Evolutionary conservation across 1,284 basidiomycete species (phyloP), one percentile per base, ranked within the genome.

Genomic region (Bjerkandera adusta): DNA sequence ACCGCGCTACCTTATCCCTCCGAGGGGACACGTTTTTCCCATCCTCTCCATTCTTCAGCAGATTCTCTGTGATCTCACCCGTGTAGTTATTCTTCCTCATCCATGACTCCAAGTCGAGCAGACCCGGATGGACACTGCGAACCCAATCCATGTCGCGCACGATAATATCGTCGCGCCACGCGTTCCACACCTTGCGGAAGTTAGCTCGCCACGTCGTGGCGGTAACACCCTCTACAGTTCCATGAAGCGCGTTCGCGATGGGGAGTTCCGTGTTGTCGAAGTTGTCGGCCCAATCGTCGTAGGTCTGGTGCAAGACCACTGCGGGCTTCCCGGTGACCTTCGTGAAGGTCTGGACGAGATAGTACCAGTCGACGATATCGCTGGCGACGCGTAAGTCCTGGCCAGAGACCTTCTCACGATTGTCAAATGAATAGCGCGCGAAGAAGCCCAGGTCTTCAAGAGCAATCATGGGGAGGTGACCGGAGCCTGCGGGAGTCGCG

Each of bases 291-390:
- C 69, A 75, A 42, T 75, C 63, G 32, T 75, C 72, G 13, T 70
- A 46, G 3, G 66, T 60, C 33, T 68, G 65, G 27, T 64, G 54
- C 22, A 68, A 60, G 52, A 65, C 64, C 11, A 71, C 62, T 1
- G 70, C 71, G 36, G 66, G 66, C 51, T 66, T 51, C 1, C 71
- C 72, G 3, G 73, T 75, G 22, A 75, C 72, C 51, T 68, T 66
- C 39, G 56, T 66, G 64, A 77, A 77, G 36, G 67, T 68, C 25
- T 60, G 52, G 5, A 66, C 66, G 41, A 77, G 65, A 40, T 72
- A 62, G 15, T 73, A 67, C 69, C 71, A 73, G 5, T 60, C 62
- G 18, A 76, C 71, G 45, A 66, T 56, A 46, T 78, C 71, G 38
- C 39, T 48, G 12, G 40, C 40, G 18, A 48, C 36, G 18, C 30